Conservation (phyloP, 208 protist genomes). For the Zelonia costaricensis region DNA sequence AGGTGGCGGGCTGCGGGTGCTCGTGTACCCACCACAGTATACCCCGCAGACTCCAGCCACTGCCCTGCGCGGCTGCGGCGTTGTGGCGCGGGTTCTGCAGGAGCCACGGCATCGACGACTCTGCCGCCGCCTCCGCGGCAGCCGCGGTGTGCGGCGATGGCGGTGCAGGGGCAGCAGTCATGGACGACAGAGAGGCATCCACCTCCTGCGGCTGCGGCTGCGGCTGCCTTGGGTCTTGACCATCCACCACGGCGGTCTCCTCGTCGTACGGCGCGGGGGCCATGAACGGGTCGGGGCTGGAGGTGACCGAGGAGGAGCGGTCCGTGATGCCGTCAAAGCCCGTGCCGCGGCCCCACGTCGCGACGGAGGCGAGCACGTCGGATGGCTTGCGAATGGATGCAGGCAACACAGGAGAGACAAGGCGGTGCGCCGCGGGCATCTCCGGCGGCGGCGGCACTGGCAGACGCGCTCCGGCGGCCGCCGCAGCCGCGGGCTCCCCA, state of each 20-base stretch:
- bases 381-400: conserved; percentile 22
- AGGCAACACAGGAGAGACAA: neutral
- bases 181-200: no score
- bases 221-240: no score
- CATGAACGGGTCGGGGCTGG: neutral
- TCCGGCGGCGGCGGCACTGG: neutral
- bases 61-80: neutral
- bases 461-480: neutral
- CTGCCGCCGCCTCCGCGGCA: neutral
- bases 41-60: conserved; percentile 9
- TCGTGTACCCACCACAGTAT: conserved; percentile 17
- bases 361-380: conserved; percentile 23
- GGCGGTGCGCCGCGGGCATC: neutral
- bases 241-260: no score
- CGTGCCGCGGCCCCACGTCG: conserved; percentile 26
- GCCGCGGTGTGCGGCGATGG: no score
- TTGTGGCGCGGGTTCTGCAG: neutral
- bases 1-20: conserved; percentile 9
- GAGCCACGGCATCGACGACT: conserved; percentile 13
- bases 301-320: neutral
- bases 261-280: neutral
- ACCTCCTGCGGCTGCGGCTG: no score
- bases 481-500: neutral
- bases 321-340: conserved; percentile 30
- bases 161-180: no score